Base-by-base conservation (phyloP, 257 asterid species). In the Ocimum tenuiflorum region DNA sequence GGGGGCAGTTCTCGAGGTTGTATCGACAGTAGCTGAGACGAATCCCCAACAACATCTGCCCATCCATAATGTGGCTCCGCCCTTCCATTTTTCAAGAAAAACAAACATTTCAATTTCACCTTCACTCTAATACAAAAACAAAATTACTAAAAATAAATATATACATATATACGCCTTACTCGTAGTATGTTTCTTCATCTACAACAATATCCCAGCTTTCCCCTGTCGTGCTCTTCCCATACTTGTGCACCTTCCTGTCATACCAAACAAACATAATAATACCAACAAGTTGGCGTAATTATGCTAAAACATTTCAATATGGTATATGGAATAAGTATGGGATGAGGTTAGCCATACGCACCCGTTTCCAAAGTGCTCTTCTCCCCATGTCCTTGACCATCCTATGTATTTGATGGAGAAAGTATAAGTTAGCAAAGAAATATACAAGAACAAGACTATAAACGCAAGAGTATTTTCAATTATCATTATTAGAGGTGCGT, bases 341-440 rank as follows among this genome's bases (percentile, higher is more conserved):
- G 50, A 64, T 24, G 31, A 20, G 20, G 67, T 41, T 42, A 47
- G 45, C 35, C 13, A 17, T 27, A 56, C 82, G 6, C 80, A 94
- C 99, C 99, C 96, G 4, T 94, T 94, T 56, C 99, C 99, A 0
- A 94, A 90, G 86, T 94, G 99, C 78, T 94, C 99, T 74, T 94
- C 99, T 58, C 99, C 99, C 99, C 99, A 94, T 63, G 96, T 94
- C 79, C 99, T 80, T 2, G 99, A 90, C 99, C 99, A 94, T 71
- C 99, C 99, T 94, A 22, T 23, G 36, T n/a, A 11, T 15, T 70
- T 73, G 15, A 29, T 4, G 7, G 18, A 6, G 22, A 47, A 54
- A 50, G 39, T 53, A 10, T 19, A 8, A 35, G 47, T 57, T 18
- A 18, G 27, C n/a, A 12, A 20, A 27, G 45, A 20, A 64, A 48